These are phyloP conservation scores for Favolaschia claudopus DNA, from an alignment of 768 basidiomycete species.

Conservation along the genomic window DNA sequence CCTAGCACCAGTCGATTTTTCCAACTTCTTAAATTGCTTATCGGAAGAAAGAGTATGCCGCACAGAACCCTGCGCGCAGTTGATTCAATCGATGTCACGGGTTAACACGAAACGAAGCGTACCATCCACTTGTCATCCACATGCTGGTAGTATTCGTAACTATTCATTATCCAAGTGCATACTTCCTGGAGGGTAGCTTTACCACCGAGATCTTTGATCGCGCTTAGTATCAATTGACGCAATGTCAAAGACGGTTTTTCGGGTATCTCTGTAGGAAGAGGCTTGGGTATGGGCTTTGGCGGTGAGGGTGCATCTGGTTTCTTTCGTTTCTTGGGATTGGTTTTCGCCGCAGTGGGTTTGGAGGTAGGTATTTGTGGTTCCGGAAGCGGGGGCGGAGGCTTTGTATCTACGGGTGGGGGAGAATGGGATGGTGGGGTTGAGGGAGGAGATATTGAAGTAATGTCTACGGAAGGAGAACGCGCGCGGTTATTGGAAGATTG, in stretches of 20 bases:
- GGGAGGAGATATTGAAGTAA: conserved; percentile 82
- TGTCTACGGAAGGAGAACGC: conserved; percentile 84
- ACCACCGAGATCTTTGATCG: conserved; percentile 81
- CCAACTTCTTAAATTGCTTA: conserved; percentile 90
- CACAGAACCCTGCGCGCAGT: conserved; percentile 77
- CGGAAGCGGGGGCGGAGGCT: conserved; percentile 51
- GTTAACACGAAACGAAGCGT: conserved; percentile 35
- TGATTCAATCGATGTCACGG: conserved; percentile 19
- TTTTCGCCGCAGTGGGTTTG: conserved; percentile 58
- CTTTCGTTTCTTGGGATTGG: conserved; percentile 76
- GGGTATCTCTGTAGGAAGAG: conserved; percentile 73
- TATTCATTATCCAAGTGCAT: conserved; percentile 88
- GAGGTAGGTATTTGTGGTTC: conserved; percentile 67
- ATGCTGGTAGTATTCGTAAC: conserved; percentile 89
- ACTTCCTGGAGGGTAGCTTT: conserved; percentile 94
- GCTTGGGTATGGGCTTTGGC: conserved; percentile 54
- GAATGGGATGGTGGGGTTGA: conserved; percentile 83
- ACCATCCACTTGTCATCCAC: conserved; percentile 95
- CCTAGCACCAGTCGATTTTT: conserved; percentile 82
- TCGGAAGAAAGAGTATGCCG: conserved; percentile 95
- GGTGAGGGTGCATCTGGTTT: conserved; percentile 59
- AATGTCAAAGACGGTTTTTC: conserved; percentile 92
- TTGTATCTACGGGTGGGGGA: conserved; percentile 65
- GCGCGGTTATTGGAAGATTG: conserved; percentile 70
- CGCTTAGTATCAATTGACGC: conserved; percentile 89